A percentile compares a stretch with the other conserved stretches of the same genome.
phyloP scores from a whole-genome alignment of 768 basidiomycete genomes.

The Tulasnella sp. region DNA sequence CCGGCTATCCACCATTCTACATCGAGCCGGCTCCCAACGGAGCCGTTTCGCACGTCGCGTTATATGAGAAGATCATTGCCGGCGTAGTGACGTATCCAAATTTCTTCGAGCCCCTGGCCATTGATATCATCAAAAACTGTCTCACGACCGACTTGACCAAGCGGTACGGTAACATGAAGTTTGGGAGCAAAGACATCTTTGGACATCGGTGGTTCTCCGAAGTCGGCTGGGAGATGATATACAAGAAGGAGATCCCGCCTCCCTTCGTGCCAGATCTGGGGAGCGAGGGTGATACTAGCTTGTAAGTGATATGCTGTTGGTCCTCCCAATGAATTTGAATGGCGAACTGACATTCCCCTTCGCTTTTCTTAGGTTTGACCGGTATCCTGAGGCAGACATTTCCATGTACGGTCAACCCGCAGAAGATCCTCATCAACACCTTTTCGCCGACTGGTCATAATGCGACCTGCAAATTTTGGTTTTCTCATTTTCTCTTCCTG shows the following conservation, averaged over 20 bases:
- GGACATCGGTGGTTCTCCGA: slow-evolving; percentile 89
- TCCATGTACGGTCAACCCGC: slow-evolving; percentile 31
- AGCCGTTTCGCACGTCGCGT: slow-evolving; percentile 42
- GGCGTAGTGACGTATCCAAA: slow-evolving; percentile 74
- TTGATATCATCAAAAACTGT: slow-evolving; percentile 79
- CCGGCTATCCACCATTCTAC: slow-evolving; percentile 91
- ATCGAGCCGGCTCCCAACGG: slow-evolving; percentile 53
- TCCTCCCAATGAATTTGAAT: neutral
- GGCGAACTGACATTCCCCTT: neutral
- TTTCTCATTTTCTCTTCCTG: neutral
- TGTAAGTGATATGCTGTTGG: slow-evolving; percentile 25
- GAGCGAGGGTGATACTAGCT: slow-evolving; percentile 90
- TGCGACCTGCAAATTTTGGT: neutral
- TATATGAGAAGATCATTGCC: slow-evolving; percentile 84
- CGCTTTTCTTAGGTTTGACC: slow-evolving; percentile 27
- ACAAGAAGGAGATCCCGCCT: slow-evolving; percentile 77
- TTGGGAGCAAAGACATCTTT: slow-evolving; percentile 87
- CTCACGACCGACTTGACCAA: slow-evolving; percentile 82
- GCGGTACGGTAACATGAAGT: slow-evolving; percentile 78
- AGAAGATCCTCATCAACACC: slow-evolving; percentile 23
- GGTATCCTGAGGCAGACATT: slow-evolving; percentile 33
- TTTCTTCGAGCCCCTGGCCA: slow-evolving; percentile 61
- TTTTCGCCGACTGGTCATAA: slow-evolving; percentile 18
- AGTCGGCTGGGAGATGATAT: slow-evolving; percentile 80
- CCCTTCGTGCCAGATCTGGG: slow-evolving; percentile 89